Evolutionary conservation across 805 yeast genomes (phyloP).

Genomic region (Candida quercuum): DNA sequence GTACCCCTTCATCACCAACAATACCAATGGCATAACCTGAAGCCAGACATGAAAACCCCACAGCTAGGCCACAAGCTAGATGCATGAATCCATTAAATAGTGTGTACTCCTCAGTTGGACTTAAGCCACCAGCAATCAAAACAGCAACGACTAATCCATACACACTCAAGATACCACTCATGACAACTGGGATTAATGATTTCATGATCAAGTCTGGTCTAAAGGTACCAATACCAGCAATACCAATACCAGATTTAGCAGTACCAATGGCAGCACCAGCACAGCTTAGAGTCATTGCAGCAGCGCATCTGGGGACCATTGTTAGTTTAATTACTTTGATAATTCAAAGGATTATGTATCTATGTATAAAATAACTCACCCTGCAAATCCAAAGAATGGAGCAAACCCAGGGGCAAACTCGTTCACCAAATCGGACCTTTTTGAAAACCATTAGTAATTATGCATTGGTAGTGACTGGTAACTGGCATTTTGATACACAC

Average conservation of each 20-base stretch:
- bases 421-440: conserved; percentile 36
- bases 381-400: conserved; percentile 97
- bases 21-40: conserved; percentile 96
- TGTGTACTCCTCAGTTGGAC: conserved; percentile 75
- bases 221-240: conserved; percentile 95
- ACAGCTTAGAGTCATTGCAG: conserved; percentile 85
- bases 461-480: background rate
- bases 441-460: conserved; percentile 6
- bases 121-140: conserved; percentile 84
- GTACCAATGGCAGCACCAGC: conserved; percentile 99
- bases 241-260: conserved; percentile 97
- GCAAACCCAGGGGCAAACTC: conserved; percentile 89
- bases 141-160: conserved; percentile 97
- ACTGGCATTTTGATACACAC: conserved; percentile 1
- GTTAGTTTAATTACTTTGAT: background rate
- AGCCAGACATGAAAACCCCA: conserved; percentile 94
- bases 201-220: conserved; percentile 96
- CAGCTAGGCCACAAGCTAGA: conserved; percentile 90
- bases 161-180: conserved; percentile 96
- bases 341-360: conserved; percentile 2
- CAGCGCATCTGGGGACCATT: conserved; percentile 52
- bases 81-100: conserved; percentile 98
- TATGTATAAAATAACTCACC: conserved; percentile 40
- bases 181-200: conserved; percentile 92
- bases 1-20: conserved; percentile 90